phyloP scores from a whole-genome alignment of 495 filamentous ascomycete species.

The Talaromyces thailandensis region DNA sequence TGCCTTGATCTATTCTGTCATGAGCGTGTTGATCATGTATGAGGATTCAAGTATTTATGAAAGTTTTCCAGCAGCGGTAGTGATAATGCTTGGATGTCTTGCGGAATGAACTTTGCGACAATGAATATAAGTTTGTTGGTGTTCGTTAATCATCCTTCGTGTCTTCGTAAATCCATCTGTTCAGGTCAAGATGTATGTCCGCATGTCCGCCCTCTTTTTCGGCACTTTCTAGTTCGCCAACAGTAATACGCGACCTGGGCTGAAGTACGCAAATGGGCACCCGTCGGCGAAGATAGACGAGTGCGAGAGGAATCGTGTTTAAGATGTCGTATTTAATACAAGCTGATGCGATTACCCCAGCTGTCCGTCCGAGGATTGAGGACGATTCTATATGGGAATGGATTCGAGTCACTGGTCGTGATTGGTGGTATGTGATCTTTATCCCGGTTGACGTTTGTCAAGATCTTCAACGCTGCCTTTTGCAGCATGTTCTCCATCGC shows the following conservation, averaged over 20 bases:
- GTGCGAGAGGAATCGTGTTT: background rate
- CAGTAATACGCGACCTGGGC: too few species aligned
- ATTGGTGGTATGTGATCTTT: slow-evolving; percentile 98
- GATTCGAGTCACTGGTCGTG: slow-evolving; percentile 83
- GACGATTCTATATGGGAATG: slow-evolving; percentile 89
- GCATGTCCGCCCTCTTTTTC: too few species aligned
- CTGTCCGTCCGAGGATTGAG: slow-evolving; percentile 70
- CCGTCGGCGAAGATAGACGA: background rate
- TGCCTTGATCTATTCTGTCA: background rate
- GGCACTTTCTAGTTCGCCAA: too few species aligned
- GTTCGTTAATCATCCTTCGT: background rate
- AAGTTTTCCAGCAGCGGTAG: background rate
- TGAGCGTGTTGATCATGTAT: slow-evolving; percentile 1
- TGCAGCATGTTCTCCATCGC: slow-evolving; percentile 83
- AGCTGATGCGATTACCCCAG: slow-evolving; percentile 73
- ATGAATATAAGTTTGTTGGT: background rate
- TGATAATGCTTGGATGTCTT: background rate
- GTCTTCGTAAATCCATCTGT: background rate
- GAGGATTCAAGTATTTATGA: background rate
- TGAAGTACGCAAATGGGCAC: background rate
- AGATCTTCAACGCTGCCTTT: slow-evolving; percentile 78
- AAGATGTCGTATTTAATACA: slow-evolving; percentile 45
- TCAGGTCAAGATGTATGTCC: background rate
- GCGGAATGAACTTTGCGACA: background rate
- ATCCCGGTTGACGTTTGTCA: slow-evolving; percentile 73